Percentiles rank a stretch among this genome's conserved stretches.
Conservation (phyloP, 768 basidiomycete species). For the Leucogyrophana mollusca region DNA sequence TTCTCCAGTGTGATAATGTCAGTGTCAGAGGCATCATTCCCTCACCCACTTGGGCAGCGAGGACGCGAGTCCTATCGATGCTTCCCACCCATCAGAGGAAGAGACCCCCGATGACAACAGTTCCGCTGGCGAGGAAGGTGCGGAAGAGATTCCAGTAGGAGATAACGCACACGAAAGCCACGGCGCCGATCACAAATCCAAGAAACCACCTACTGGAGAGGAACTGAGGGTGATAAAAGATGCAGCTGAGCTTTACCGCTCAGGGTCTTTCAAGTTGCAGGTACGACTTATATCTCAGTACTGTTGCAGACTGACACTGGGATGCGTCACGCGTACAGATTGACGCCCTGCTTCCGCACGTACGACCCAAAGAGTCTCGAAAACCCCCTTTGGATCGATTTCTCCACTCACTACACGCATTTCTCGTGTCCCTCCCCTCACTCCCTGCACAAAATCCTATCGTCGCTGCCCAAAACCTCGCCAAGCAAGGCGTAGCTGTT, state of each 20-base stretch:
- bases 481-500: constrained; percentile 56
- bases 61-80: too few species aligned
- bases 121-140: neutral
- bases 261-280: constrained; percentile 83
- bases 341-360: constrained; percentile 75
- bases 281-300: constrained; percentile 43
- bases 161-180: neutral
- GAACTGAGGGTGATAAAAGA: constrained; percentile 75
- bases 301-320: neutral
- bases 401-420: constrained; percentile 64
- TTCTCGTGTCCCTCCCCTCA: constrained; percentile 58
- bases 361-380: constrained; percentile 62
- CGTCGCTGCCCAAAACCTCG: constrained; percentile 53
- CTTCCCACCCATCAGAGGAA: neutral
- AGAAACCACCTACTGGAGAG: constrained; percentile 63
- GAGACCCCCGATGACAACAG: neutral
- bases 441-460: constrained; percentile 64
- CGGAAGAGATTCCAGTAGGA: neutral
- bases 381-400: constrained; percentile 64
- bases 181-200: constrained; percentile 9
- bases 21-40: too few species aligned
- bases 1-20: too few species aligned
- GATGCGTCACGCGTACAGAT: constrained; percentile 36
- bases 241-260: constrained; percentile 70
- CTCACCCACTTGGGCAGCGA: too few species aligned